Percentiles rank a stretch among this genome's conserved stretches.
These are phyloP conservation scores for Candida gorgasii DNA, from an alignment of 805 yeast species.

Conservation along the genomic window DNA sequence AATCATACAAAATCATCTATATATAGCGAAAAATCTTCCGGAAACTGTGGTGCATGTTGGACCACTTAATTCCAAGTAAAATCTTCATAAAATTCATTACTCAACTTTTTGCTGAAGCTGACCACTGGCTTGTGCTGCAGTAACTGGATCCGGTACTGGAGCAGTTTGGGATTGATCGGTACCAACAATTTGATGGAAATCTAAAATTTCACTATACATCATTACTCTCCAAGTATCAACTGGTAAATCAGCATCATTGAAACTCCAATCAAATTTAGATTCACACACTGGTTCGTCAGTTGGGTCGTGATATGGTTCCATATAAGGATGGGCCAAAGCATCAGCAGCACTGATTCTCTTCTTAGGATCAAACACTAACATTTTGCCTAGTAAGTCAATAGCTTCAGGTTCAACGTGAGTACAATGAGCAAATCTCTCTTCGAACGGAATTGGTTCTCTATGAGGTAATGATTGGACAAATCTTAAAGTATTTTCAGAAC, in stretches of 20 bases:
- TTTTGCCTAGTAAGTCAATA: constrained; percentile 79
- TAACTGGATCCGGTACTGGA: constrained; percentile 25
- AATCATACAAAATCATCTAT: no score
- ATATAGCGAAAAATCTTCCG: no score
- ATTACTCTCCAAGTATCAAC: constrained; percentile 98
- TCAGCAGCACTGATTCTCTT: constrained; percentile 91
- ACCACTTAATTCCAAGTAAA: no score
- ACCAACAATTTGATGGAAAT: constrained; percentile 87
- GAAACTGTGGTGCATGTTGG: no score
- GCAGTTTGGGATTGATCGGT: constrained; percentile 23
- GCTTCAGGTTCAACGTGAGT: constrained; percentile 76
- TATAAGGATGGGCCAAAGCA: constrained; percentile 85
- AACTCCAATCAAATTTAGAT: constrained; percentile 95
- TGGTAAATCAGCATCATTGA: constrained; percentile 96
- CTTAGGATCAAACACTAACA: constrained; percentile 94
- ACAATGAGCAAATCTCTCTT: constrained; percentile 70
- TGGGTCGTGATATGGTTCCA: constrained; percentile 96
- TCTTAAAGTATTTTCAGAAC: constrained; percentile 90
- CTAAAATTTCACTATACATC: constrained; percentile 97
- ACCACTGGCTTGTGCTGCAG: constrained; percentile 25
- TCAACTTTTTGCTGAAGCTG: constrained; percentile 14
- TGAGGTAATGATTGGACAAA: constrained; percentile 93
- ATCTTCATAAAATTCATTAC: constrained; percentile 1
- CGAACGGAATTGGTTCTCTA: constrained; percentile 87
- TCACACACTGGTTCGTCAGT: constrained; percentile 95